Base-by-base conservation (phyloP, 768 basidiomycete genomes). In the Gyrodon lividus region DNA sequence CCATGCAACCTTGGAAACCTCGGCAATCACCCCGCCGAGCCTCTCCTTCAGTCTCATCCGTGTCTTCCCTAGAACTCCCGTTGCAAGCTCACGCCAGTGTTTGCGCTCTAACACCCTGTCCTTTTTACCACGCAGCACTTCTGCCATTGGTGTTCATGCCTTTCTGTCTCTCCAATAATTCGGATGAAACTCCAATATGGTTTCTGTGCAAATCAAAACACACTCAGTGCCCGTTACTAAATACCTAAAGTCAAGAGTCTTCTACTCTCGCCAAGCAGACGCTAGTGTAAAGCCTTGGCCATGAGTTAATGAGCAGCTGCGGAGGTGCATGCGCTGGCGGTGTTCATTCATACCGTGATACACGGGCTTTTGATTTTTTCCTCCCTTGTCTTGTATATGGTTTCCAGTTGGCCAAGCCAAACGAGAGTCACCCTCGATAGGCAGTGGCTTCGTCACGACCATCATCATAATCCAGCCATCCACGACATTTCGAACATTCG, bases 1-100 rank as follows among this genome's bases (percentile, higher is more conserved):
- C 17, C 26, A 9, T 24, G 13, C 33, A 57, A 63, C 35, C 59
- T 30, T 47, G 47, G 49, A 50, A 62, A 66, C 62, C 68, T 47
- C 65, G 66, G 66, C 54, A 52, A 39, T 44, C 33, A 20, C 17
- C 12, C 61, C 59, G 60, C 54, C 5, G 20, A 24, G 4, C 42
- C 28, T 26, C 31, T 23, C 49, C 37, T 13, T n/a, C n/a, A n/a
- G n/a, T 6, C n/a, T 51, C 48, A 51, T 60, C 64, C 63, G 57
- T 31, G 13, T 53, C 49, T 31, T 66, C 55, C 59, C 66, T 68
- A 13, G 43, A 9, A 4, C 22, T 7, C 16, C 13, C 14, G 31
- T 26, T 51, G 35, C 42, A 48, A 12, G 17, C 4, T 6, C 33
- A 6, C 17, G 41, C 23, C 10, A 6, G 28, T 28, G 19, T 40